phyloP scores from a whole-genome alignment of 2,329 filamentous ascomycete species.

The Fusarium sarcochroum region DNA sequence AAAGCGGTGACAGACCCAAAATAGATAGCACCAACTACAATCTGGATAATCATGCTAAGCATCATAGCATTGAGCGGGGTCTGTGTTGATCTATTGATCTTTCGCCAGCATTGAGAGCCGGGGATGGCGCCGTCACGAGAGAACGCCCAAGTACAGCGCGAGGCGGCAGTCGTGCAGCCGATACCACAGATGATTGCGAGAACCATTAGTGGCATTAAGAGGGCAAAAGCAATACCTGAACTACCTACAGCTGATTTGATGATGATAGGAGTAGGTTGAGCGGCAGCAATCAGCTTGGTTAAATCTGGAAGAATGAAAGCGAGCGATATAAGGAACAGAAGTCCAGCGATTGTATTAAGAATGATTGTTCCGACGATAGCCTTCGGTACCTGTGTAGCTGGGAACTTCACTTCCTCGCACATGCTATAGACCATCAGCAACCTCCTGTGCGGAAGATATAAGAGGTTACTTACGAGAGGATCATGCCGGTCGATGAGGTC shows the following conservation, averaged over 20 bases:
- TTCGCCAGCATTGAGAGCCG: constrained; percentile 11
- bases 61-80: constrained; percentile 26
- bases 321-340: constrained; percentile 78
- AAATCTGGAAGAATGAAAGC: constrained; percentile 78
- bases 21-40: constrained; percentile 21
- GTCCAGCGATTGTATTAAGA: constrained; percentile 75
- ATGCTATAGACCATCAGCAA: constrained; percentile 61
- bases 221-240: constrained; percentile 4
- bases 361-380: constrained; percentile 78
- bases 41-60: constrained; percentile 10
- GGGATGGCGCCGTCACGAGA: constrained; percentile 25
- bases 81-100: constrained; percentile 5
- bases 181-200: constrained; percentile 22
- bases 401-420: constrained; percentile 80
- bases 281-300: constrained; percentile 64
- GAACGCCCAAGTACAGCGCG: constrained; percentile 25
- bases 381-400: constrained; percentile 77
- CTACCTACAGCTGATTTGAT: constrained; percentile 58
- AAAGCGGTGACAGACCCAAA: constrained; percentile 18
- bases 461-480: constrained; percentile 74
- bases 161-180: constrained; percentile 19
- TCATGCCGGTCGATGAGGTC: constrained; percentile 83
- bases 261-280: constrained; percentile 75
- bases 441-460: no score
- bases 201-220: constrained; percentile 14